Base-by-base conservation (phyloP, 164 flowering plant genomes). In the Litsea cubeba region DNA sequence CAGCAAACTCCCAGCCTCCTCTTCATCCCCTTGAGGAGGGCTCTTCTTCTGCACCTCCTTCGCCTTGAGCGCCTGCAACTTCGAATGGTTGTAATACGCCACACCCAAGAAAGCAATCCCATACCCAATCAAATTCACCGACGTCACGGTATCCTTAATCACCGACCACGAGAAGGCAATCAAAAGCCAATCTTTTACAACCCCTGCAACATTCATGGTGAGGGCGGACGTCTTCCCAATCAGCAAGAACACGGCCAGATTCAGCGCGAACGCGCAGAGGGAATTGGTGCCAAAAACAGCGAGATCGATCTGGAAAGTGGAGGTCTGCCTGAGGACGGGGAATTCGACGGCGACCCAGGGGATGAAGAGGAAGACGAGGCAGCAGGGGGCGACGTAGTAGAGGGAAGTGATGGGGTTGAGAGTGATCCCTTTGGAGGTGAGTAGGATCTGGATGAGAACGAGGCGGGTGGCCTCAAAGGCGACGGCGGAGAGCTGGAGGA, bases 401-500 rank as follows among this genome's bases (percentile, higher is more conserved):
- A 80, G 76, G 8, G 73, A 71, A 2, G 82, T 80, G 66, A 80
- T 80, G 5, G 82, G 80, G 50, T 80, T 80, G 49, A 80, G 73
- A 1, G 75, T 74, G 30, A 80, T 77, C 2, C 82, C 79, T 62
- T 75, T 76, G 1, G 80, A 74, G 20, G 77, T 80, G 26, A 80
- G 69, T 54, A 80, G 72, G 75, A 80, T 80, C 78, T 80, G 78
- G 28, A 80, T 74, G 72, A 80, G 7, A 26, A 80, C 82, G 70
- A 80, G 46, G 7, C 79, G 32, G 12, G 82, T 80, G 3, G 82
- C 79, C 65, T 80, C 82, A 62, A 80, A 80, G 12, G 77, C 79
- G 15, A 80, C 77, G 40, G 86, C 87, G 26, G 66, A 70, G 8
- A 85, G 78, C 70, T 85, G 87, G 58, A 85, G 79, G 46, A 71